These are phyloP conservation scores for Rhododendron williamsianum DNA, from an alignment of 148 eudicot genomes.

Conservation along the genomic window DNA sequence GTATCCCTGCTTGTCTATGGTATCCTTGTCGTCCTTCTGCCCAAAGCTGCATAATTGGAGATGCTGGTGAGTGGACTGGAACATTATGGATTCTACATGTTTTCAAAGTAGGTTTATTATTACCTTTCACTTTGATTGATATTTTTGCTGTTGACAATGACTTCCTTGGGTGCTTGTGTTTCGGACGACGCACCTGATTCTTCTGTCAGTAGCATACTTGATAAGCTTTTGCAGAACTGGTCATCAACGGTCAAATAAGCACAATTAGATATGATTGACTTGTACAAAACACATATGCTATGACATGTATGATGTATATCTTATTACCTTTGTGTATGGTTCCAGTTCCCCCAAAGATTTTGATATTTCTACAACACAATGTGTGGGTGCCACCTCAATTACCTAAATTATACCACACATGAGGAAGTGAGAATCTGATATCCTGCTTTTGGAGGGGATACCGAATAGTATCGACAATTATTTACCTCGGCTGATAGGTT, in stretches of 20 bases:
- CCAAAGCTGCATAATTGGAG: conserved; percentile 6
- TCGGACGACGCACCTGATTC: conserved; percentile 21
- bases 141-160: conserved; percentile 11
- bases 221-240: conserved; percentile 55
- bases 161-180: conserved; percentile 17
- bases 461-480: neutral
- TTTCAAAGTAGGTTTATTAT: neutral
- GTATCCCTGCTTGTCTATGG: conserved; percentile 5
- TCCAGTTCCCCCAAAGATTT: conserved; percentile 34
- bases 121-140: conserved; percentile 13
- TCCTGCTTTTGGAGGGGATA: conserved; percentile 1
- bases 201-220: conserved; percentile 32
- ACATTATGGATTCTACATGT: neutral
- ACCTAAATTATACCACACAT: conserved; percentile 19
- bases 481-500: conserved; percentile 48
- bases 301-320: neutral
- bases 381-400: conserved; percentile 47
- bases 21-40: conserved; percentile 1
- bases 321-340: conserved; percentile 39
- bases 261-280: conserved; percentile 2
- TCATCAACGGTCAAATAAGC: neutral
- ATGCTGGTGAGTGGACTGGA: neutral
- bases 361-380: conserved; percentile 51
- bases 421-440: neutral
- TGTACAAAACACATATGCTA: neutral